These are phyloP conservation scores for Conringia planisiliqua DNA, from an alignment of 345 rosid species.

Conservation along the genomic window DNA sequence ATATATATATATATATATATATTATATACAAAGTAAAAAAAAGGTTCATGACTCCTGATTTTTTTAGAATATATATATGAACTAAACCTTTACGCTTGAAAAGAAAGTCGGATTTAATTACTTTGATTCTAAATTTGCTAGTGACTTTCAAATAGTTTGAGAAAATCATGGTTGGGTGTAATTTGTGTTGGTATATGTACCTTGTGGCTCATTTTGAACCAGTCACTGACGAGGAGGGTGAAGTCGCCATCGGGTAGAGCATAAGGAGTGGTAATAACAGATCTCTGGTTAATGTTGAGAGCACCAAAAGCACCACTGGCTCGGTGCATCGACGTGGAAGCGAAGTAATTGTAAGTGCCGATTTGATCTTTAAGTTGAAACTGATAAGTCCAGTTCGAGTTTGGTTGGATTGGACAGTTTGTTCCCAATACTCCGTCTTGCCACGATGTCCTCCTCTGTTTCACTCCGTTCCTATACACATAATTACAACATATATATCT, in stretches of 20 bases:
- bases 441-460: constrained; percentile 71
- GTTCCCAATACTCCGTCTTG: constrained; percentile 92
- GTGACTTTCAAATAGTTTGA: not conserved
- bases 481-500: not conserved
- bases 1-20: too few species aligned
- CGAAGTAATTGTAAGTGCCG: constrained; percentile 66
- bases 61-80: too few species aligned
- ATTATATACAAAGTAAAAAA: too few species aligned
- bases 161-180: not conserved
- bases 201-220: constrained; percentile 61
- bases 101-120: too few species aligned
- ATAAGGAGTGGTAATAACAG: constrained; percentile 60
- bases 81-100: too few species aligned
- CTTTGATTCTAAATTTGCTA: not conserved
- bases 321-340: constrained; percentile 64
- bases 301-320: constrained; percentile 74
- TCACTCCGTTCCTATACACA: constrained; percentile 68
- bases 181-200: constrained; percentile 29
- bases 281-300: constrained; percentile 47
- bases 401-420: constrained; percentile 77
- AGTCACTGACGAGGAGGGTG: constrained; percentile 61
- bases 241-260: constrained; percentile 51
- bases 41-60: too few species aligned
- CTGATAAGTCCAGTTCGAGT: constrained; percentile 74
- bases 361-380: constrained; percentile 84